Base-by-base conservation (phyloP, 1,139 yeast genomes). In the Taphrina wiesneri region DNA sequence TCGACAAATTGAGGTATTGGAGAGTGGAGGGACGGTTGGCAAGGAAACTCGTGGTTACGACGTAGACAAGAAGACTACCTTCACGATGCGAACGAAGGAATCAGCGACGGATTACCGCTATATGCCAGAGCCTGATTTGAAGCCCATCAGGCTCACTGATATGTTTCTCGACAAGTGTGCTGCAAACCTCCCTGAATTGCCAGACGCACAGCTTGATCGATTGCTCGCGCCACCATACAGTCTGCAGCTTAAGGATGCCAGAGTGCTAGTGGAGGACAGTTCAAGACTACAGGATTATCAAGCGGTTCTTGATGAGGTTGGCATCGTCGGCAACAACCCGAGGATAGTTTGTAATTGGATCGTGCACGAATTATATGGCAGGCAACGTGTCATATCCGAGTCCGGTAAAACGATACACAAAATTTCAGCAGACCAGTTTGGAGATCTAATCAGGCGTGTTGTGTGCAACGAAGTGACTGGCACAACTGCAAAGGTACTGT, bases 1-100 rank as follows among this genome's bases (percentile, higher is more conserved):
- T 36, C 80, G 99, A 66, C 99, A 95, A 73, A 73, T 85, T 11
- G 68, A 74, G 9, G 76, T 73, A 0, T 78, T 81, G 0, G 71
- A 73, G 39, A 71, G 72, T 0, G 82, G 82, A 0, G 72, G 74
- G 4, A 69, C 72, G 0, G 75, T 86, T 1, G 71, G 71, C 26
- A 85, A 86, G 68, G 96, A 92, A 73, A 95, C 99, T 0, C 81
- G 98, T 72, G 95, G 96, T 17, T 93, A 97, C 97, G 86, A 87
- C 73, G 97, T 97, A 0, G 76, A 74, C 11, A 72, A 75, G 3
- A 45, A 49, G 23, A 76, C 76, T 57, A 92, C 98, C 0, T 80
- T 82, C 62, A 81, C 83, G 62, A 76, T 87, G 63, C 82, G 99
- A 74, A 80, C 83, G 2, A 93, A 95, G 73, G 98, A 92, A 74